Base-by-base conservation (phyloP, 169 alveolate genomes). In the Cryptosporidium sp. region DNA sequence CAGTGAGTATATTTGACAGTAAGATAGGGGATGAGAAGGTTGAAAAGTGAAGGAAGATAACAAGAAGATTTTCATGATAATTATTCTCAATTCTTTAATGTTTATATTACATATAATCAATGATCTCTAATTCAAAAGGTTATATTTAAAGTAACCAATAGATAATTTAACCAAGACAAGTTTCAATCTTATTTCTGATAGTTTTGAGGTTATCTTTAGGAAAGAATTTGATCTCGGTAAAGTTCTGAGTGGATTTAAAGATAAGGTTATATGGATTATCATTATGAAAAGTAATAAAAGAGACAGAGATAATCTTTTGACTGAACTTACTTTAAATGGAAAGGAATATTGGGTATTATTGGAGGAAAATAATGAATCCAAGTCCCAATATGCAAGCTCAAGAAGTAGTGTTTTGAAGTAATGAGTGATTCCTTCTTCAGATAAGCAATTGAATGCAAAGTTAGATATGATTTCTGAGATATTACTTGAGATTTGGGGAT, bases 381-480 rank as follows among this genome's bases (percentile, higher is more conserved):
- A 3, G 12, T 74, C 86, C 58, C 58, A 74, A n/a, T 31, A 37
- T 74, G 21, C 59, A 4, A 74, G 41, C 33, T 74, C 59, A 37
- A 37, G 26, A 26, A 74, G 45, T 6, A 74, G 61, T 1, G 52
- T 74, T 29, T 39, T 58, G 43, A 29, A 74, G 33, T 74, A 59
- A 0, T 21, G 21, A 6, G 33, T 59, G 5, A 74, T 55, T 9
- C 86, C 86, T 18, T 74, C 35, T 51, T 74, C 86, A 55, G 73
- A 33, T 48, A 74, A 50, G 26, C 86, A 74, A 58, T 74, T 35
- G 16, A 33, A 2, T 55, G 86, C 50, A 59, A 74, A 74, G 33
- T 52, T 74, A 8, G 52, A 31, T n/a, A 37, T 14, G 26, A 74
- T 55, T 21, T 33, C 33, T 5, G 86, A 74, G 45, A 74, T 59